Conservation (phyloP, 2,329 filamentous ascomycete genomes). For the Xylaria sp. region DNA sequence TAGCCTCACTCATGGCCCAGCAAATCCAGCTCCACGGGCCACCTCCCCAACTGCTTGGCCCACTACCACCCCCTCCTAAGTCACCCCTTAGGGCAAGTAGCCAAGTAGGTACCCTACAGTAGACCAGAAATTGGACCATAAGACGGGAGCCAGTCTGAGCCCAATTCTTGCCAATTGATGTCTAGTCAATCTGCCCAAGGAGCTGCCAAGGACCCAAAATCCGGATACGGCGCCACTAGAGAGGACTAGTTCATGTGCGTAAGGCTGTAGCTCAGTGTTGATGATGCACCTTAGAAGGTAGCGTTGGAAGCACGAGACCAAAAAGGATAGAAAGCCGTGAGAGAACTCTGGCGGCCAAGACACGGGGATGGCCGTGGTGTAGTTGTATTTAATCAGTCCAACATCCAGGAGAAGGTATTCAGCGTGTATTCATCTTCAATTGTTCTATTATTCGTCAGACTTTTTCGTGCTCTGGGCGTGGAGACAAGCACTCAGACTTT, state of each 20-base stretch:
- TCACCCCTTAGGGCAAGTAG: no score
- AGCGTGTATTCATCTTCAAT: no score
- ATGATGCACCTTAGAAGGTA: neutral
- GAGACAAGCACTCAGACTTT: no score
- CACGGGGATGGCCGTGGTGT: no score
- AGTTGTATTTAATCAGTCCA: no score
- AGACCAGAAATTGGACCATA: neutral
- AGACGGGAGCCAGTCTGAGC: neutral
- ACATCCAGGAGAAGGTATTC: no score
- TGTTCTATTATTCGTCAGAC: no score
- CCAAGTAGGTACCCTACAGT: neutral
- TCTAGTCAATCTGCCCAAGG: neutral
- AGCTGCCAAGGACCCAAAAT: constrained; percentile 13
- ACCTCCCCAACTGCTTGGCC: constrained; percentile 3
- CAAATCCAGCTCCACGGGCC: constrained; percentile 23
- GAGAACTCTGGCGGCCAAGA: no score
- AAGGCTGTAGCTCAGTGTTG: neutral
- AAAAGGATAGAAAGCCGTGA: no score
- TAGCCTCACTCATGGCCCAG: constrained; percentile 15
- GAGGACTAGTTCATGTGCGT: neutral
- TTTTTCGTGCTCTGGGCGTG: no score
- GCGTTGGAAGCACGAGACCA: neutral
- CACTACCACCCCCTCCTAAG: neutral
- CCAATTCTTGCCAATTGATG: neutral
- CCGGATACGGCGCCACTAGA: neutral